These are phyloP conservation scores for Actinomortierella ambigua DNA, from an alignment of 371 early-diverging fungal genomes.

Conservation along the genomic window DNA sequence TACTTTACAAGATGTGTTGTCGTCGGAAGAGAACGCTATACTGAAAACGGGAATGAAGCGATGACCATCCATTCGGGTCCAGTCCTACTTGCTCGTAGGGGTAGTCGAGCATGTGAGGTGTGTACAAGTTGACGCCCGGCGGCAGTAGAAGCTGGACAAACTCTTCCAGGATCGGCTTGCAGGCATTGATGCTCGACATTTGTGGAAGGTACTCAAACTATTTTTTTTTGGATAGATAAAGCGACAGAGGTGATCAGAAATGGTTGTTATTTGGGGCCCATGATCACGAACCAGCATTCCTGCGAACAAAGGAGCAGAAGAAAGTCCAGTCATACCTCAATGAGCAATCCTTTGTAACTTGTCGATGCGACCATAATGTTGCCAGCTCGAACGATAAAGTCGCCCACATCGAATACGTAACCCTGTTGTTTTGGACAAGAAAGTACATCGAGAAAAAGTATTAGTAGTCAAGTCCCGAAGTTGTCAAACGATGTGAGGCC, in stretches of 20 bases:
- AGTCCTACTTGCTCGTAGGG: slow-evolving; percentile 47
- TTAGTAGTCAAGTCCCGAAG: no score
- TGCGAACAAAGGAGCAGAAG: background rate
- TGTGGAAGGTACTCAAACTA: slow-evolving; percentile 46
- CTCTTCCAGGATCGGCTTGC: slow-evolving; percentile 44
- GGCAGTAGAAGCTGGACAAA: slow-evolving; percentile 41
- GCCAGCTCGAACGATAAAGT: slow-evolving; percentile 43
- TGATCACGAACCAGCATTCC: background rate
- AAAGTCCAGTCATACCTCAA: slow-evolving; percentile 30
- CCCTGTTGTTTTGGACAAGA: slow-evolving; percentile 13
- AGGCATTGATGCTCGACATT: slow-evolving; percentile 36
- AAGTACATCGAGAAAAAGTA: no score
- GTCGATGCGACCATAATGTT: slow-evolving; percentile 45
- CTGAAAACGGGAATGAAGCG: slow-evolving; percentile 43
- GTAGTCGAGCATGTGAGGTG: slow-evolving; percentile 44
- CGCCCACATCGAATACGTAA: slow-evolving; percentile 32
- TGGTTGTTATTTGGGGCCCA: no score
- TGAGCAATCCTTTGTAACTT: slow-evolving; percentile 42
- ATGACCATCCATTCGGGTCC: slow-evolving; percentile 41
- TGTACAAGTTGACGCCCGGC: slow-evolving; percentile 30
- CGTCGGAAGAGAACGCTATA: slow-evolving; percentile 41
- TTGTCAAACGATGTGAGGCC: no score
- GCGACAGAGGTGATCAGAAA: no score
- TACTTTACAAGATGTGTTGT: slow-evolving; percentile 37
- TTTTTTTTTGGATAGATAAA: no score